Evolutionary conservation across 768 basidiomycete genomes (phyloP), one percentile per base, ranked within the genome.

Genomic region (Pholiota conissans): DNA sequence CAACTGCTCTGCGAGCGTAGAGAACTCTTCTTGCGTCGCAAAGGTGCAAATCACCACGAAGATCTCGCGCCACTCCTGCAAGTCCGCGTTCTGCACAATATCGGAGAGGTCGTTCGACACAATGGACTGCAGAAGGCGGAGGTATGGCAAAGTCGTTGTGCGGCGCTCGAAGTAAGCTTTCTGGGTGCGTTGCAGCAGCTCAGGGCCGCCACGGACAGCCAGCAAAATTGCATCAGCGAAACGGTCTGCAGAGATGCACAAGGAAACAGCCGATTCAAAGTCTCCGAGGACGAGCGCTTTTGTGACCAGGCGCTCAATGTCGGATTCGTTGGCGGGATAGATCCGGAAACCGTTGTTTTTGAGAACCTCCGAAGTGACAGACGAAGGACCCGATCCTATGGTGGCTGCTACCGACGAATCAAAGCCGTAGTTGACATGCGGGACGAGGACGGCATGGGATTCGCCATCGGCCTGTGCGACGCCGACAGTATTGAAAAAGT

Each of bases 31-130:
- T 56, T 83, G 74, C 50, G 75, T 82, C 0, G 95, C 93, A 73
- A 95, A 99, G 0, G 96, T 98, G 76, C 95, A 98, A 9, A 98
- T 71, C 11, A 99, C 92, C 34, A 96, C 95, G 63, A 98, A 98
- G 52, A 95, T 92, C 72, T 97, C 96, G 57, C 89, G 85, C 96
- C 96, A 98, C 69, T 99, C 95, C 39, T 85, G 79, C 50, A 98
- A 70, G 63, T 98, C 95, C 22, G 95, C 96, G 65, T 98, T 97
- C 71, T 97, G 95, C 8, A 98, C 95, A 50, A 98, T 86, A 69
- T 98, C 97, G 18, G 84, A 81, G 7, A 98, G 84, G 67, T 98
- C 97, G 65, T 94, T 86, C 34, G 89, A 90, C 57, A 96, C 92
- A 63, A 99, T 91, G 11, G 89, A 91, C 69, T 98, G 93, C 84